phyloP scores from a whole-genome alignment of 768 basidiomycete genomes.

The Tricholomella constricta region DNA sequence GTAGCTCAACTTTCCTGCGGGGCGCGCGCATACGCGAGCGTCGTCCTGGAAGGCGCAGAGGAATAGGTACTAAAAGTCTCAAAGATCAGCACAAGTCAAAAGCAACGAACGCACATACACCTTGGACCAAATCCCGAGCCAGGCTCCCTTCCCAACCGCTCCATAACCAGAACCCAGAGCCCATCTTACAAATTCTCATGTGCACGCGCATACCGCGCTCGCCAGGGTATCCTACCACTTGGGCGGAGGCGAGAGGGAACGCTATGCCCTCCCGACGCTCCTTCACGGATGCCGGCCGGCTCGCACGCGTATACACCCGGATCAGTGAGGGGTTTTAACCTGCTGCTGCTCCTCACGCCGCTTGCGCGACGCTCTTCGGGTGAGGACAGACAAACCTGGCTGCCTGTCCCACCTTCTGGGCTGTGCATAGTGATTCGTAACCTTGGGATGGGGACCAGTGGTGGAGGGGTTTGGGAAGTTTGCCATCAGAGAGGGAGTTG shows the following conservation, averaged over 20 bases:
- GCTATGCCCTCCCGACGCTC: not conserved
- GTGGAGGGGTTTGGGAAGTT: too few species aligned
- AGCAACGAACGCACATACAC: not conserved
- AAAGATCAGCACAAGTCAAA: too few species aligned
- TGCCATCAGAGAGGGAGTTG: too few species aligned
- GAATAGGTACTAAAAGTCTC: too few species aligned
- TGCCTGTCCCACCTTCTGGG: not conserved
- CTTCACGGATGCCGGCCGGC: not conserved
- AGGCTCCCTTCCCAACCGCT: not conserved
- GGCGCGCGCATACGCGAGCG: too few species aligned
- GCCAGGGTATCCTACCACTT: conserved; percentile 1
- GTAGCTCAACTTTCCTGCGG: too few species aligned
- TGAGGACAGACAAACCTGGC: not conserved
- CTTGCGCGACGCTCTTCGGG: not conserved
- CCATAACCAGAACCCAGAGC: not conserved
- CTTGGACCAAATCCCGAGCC: not conserved
- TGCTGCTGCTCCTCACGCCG: not conserved
- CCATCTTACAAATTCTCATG: not conserved
- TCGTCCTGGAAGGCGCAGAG: too few species aligned
- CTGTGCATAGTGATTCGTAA: not conserved
- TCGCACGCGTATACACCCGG: conserved; percentile 1
- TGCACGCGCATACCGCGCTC: not conserved
- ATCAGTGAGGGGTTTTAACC: not conserved
- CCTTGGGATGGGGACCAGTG: not conserved
- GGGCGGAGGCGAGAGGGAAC: too few species aligned